phyloP scores from a whole-genome alignment of 1,284 basidiomycete species.

The Porodaedalea pini region DNA sequence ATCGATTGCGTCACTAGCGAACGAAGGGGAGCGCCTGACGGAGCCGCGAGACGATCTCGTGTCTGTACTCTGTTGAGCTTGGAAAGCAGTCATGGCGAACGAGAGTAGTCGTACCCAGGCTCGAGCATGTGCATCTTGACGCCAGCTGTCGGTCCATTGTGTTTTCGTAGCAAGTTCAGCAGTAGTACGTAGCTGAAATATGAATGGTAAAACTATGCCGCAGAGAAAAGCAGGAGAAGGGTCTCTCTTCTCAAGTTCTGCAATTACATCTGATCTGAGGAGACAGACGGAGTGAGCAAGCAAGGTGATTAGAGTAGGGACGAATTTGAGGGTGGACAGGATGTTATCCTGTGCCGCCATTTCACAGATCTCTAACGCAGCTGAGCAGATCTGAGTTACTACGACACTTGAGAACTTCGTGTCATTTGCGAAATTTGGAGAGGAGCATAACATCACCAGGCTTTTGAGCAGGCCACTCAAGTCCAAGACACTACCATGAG shows the following conservation, averaged over 20 bases:
- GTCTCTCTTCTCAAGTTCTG: constrained; percentile 51
- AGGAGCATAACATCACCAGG: constrained; percentile 45
- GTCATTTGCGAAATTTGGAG: constrained; percentile 50
- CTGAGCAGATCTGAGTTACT: constrained; percentile 54
- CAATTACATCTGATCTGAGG: constrained; percentile 51
- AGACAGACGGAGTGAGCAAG: constrained; percentile 52
- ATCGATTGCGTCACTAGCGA: constrained; percentile 30
- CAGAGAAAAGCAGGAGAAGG: constrained; percentile 58
- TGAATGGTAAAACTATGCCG: constrained; percentile 60
- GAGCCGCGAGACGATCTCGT: constrained; percentile 19
- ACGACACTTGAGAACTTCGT: constrained; percentile 50
- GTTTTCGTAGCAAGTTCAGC: constrained; percentile 41
- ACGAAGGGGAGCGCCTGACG: constrained; percentile 20
- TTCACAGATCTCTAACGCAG: constrained; percentile 56
- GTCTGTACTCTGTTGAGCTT: constrained; percentile 25
- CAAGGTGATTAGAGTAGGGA: constrained; percentile 50
- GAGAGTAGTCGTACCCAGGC: constrained; percentile 67
- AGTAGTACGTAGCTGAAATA: constrained; percentile 51
- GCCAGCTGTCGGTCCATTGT: constrained; percentile 42
- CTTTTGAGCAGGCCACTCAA: constrained; percentile 60
- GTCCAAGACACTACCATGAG: constrained; percentile 51
- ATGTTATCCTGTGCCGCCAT: constrained; percentile 50
- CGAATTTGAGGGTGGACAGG: constrained; percentile 47
- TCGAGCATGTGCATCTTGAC: constrained; percentile 42
- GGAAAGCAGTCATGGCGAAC: constrained; percentile 52